Evolutionary conservation across 73 alveolate species (phyloP).

Genomic region (Tetrahymena malaccensis): DNA sequence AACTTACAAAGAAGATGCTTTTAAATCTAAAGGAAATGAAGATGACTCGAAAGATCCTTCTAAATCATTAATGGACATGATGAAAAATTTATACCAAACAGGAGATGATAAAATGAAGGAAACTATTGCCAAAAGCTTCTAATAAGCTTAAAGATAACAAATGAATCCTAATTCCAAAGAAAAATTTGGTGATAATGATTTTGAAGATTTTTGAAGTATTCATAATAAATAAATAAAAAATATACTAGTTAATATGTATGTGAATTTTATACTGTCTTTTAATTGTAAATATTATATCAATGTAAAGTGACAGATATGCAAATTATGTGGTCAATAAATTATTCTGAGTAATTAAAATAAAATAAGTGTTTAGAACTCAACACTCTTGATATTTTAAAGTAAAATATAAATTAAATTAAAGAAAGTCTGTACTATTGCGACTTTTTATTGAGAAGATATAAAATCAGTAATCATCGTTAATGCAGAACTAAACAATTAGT

Average conservation of each 20-base stretch:
- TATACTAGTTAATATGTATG: neutral
- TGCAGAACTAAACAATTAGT: too few relatives aligned
- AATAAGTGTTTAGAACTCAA: too few relatives aligned
- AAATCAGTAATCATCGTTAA: too few relatives aligned
- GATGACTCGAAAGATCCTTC: constrained; percentile 23
- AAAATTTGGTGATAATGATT: neutral
- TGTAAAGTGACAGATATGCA: too few relatives aligned
- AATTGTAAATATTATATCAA: too few relatives aligned
- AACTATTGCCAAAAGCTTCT: constrained; percentile 47
- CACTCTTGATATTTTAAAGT: too few relatives aligned
- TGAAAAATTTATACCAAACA: constrained; percentile 43
- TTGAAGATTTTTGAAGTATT: neutral
- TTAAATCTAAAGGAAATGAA: neutral
- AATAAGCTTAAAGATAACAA: constrained; percentile 25
- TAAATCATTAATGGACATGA: constrained; percentile 44
- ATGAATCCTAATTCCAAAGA: neutral
- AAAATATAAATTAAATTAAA: too few relatives aligned
- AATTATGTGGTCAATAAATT: too few relatives aligned
- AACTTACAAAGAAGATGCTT: neutral
- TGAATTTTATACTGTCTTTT: neutral
- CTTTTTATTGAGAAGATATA: too few relatives aligned
- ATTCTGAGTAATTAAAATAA: too few relatives aligned
- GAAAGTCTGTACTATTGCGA: too few relatives aligned
- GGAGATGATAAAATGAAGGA: constrained; percentile 56
- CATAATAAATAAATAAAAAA: neutral